A percentile compares a stretch with the other conserved stretches of the same genome.
These are phyloP conservation scores for Groenewaldozyma sp. DNA, from an alignment of 1,139 yeast genomes.

Conservation along the genomic window DNA sequence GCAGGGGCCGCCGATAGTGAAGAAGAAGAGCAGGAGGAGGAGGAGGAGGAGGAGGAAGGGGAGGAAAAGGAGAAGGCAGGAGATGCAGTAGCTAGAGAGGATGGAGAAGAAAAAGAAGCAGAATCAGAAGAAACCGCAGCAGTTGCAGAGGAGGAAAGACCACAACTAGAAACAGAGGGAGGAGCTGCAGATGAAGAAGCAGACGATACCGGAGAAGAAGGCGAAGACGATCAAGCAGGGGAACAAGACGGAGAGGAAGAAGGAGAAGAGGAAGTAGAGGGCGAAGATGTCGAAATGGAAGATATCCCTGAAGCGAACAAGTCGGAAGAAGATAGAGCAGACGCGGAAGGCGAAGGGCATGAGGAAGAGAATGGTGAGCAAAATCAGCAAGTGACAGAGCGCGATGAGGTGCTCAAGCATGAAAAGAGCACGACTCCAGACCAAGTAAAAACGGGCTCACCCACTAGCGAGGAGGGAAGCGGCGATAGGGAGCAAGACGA, in stretches of 20 bases:
- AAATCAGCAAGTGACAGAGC: no score
- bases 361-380: no score
- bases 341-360: no score
- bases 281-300: no score
- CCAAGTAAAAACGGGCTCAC: no score
- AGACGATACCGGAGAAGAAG: constrained; percentile 13
- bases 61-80: neutral
- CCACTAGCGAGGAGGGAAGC: no score
- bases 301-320: no score
- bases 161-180: constrained; percentile 13
- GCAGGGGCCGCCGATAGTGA: neutral
- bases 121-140: neutral
- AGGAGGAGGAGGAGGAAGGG: constrained; percentile 1
- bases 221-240: constrained; percentile 9
- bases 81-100: neutral
- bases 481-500: no score
- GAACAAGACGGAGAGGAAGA: constrained; percentile 15
- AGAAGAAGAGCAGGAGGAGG: constrained; percentile 5
- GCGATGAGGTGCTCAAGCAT: no score
- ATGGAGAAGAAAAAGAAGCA: constrained; percentile 3
- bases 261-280: constrained; percentile 13
- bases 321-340: no score
- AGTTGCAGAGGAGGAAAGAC: constrained; percentile 4
- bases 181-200: constrained; percentile 11
- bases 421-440: no score